Evolutionary conservation across 129 eudicot species (phyloP), one percentile per base, ranked within the genome.

Genomic region (Flaveria brownii): DNA sequence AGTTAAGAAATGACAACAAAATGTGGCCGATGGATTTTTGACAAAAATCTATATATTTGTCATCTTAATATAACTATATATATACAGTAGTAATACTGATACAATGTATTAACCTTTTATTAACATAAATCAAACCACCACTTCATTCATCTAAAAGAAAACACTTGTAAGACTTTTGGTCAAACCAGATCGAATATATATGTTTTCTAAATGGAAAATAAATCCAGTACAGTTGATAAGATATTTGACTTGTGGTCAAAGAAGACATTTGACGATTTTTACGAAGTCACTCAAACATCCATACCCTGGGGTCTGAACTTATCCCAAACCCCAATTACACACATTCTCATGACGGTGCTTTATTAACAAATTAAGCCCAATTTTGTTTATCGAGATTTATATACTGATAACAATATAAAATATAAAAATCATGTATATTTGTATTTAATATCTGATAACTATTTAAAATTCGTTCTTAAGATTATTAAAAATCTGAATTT

Each of bases 281-380:
- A 71, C 81, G 67, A 76, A 81, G 84, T 81, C 84, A 75, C 81
- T 81, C 77, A 75, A 81, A 81, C 84, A 80, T 80, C 84, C 71
- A 80, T 74, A 80, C 84, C 42, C 63, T 80, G 79, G 84, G 80
- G 84, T 81, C 81, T 61, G 68, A 51, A 62, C 72, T 61, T 59
- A 57, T 81, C 46, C 77, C 81, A 76, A 59, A 25, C 81, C 80
- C 81, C 81, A 69, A 60, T 75, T 81, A 81, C 78, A 79, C 80
- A 81, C 81, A 81, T 80, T 74, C 84, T 80, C 26, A 80, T 67
- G 71, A 67, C 84, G 41, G 52, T 80, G 74, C 73, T 70, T 20
- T 73, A 68, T 70, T 62, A 62, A 26, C 5, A 57, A 16, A 23
- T 56, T 59, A 69, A 28, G 6, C 28, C 43, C 47, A 65, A 67